phyloP scores from a whole-genome alignment of 2,329 filamentous ascomycete genomes.

The Penicillium digitatum region DNA sequence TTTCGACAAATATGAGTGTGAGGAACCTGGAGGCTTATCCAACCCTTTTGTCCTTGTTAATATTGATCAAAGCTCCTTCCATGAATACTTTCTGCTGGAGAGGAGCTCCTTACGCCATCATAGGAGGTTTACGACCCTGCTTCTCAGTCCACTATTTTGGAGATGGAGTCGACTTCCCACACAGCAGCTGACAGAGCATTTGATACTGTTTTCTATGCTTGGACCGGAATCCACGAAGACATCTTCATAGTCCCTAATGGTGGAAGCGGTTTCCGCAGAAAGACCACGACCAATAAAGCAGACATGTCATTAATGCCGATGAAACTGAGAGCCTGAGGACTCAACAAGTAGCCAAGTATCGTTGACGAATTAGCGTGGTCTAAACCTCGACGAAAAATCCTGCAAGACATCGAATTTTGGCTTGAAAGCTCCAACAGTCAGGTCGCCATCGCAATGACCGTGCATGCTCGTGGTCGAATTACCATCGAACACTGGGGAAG shows the following conservation, averaged over 20 bases:
- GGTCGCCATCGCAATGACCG: not conserved
- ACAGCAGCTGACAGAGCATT: not conserved
- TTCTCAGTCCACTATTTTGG: slow-evolving; percentile 1
- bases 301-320: not conserved
- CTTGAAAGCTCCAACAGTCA: not conserved
- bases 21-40: not conserved
- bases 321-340: not conserved
- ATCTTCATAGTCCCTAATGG: not conserved
- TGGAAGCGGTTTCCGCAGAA: not conserved
- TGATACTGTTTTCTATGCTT: slow-evolving; percentile 1
- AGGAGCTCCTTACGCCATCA: slow-evolving; percentile 1
- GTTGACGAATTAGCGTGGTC: slow-evolving; percentile 8
- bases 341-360: slow-evolving; percentile 6
- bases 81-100: slow-evolving; percentile 4
- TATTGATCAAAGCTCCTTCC: slow-evolving; percentile 11
- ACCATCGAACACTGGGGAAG: not conserved
- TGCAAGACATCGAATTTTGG: not conserved
- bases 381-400: not conserved
- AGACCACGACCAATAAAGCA: not conserved
- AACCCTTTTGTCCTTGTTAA: not conserved
- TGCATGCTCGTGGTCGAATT: not conserved
- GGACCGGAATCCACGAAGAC: not conserved
- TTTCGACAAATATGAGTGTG: not conserved
- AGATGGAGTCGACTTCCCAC: not conserved
- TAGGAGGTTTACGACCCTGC: slow-evolving; percentile 6